phyloP scores from a whole-genome alignment of 2,329 filamentous ascomycete species.

The Beauveria sp. region DNA sequence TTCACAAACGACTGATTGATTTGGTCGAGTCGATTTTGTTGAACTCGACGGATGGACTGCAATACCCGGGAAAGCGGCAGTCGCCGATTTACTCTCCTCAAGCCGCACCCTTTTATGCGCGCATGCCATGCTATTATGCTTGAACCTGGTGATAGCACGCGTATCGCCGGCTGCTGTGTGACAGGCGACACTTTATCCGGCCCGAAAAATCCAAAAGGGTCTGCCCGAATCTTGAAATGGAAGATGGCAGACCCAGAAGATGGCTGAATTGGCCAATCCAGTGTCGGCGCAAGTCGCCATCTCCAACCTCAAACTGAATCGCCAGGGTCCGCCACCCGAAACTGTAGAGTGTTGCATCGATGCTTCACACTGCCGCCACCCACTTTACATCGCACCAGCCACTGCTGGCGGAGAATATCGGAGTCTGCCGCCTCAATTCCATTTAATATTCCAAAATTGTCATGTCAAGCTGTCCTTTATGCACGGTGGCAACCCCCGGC shows the following conservation, averaged over 20 bases:
- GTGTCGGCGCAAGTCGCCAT: not conserved
- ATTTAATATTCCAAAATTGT: not conserved
- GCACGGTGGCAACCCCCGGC: not conserved
- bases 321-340: constrained; percentile 26
- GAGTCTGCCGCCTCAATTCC: not conserved
- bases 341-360: constrained; percentile 38
- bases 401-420: not conserved
- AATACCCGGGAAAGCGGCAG: not conserved
- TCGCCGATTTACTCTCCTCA: not conserved
- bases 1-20: not conserved
- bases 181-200: not conserved
- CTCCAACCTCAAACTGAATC: constrained; percentile 9
- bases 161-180: not conserved
- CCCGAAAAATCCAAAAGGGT: not conserved
- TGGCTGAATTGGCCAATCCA: not conserved
- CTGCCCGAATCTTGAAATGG: not conserved
- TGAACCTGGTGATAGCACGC: not conserved
- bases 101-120: not conserved
- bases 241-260: not conserved
- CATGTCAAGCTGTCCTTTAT: not conserved
- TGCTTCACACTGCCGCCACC: constrained; percentile 32
- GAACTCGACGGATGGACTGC: not conserved
- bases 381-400: constrained; percentile 11
- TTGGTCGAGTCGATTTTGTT: not conserved
- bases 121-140: not conserved